These are phyloP conservation scores for Amanita exitialis DNA, from an alignment of 768 basidiomycete species.

Conservation along the genomic window DNA sequence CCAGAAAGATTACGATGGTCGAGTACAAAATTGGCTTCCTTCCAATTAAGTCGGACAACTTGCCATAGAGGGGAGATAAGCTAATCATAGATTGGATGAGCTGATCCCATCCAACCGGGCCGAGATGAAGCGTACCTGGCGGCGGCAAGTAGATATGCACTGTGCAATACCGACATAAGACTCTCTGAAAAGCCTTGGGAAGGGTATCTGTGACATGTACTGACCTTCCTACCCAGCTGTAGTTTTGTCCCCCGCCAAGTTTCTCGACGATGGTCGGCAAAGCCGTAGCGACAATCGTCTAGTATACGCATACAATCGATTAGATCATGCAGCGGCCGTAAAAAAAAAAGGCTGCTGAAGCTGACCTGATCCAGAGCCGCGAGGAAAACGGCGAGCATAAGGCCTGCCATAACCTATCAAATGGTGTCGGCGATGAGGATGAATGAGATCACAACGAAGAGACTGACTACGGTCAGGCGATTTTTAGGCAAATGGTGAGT, in stretches of 20 bases:
- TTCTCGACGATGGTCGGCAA: slow-evolving; percentile 63
- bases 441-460: neutral
- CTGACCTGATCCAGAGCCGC: slow-evolving; percentile 54
- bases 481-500: slow-evolving; percentile 49
- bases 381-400: slow-evolving; percentile 36
- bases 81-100: slow-evolving; percentile 17
- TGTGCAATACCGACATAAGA: slow-evolving; percentile 16
- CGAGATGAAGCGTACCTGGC: slow-evolving; percentile 25
- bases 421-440: neutral
- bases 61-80: slow-evolving; percentile 68
- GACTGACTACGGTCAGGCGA: slow-evolving; percentile 32
- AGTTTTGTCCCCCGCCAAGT: slow-evolving; percentile 50
- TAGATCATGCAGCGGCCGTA: neutral
- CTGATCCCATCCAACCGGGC: neutral
- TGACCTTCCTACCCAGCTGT: slow-evolving; percentile 66
- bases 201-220: slow-evolving; percentile 15
- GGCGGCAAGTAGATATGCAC: slow-evolving; percentile 67
- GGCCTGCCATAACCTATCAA: slow-evolving; percentile 33
- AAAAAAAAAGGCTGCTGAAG: neutral
- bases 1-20: slow-evolving; percentile 59
- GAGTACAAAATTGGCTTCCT: slow-evolving; percentile 64
- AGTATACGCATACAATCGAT: neutral
- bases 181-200: neutral
- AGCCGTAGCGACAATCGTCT: slow-evolving; percentile 70
- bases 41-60: slow-evolving; percentile 50